These are phyloP conservation scores for Cryptosporidium parvum DNA, from an alignment of 169 alveolate genomes.

Conservation along the genomic window DNA sequence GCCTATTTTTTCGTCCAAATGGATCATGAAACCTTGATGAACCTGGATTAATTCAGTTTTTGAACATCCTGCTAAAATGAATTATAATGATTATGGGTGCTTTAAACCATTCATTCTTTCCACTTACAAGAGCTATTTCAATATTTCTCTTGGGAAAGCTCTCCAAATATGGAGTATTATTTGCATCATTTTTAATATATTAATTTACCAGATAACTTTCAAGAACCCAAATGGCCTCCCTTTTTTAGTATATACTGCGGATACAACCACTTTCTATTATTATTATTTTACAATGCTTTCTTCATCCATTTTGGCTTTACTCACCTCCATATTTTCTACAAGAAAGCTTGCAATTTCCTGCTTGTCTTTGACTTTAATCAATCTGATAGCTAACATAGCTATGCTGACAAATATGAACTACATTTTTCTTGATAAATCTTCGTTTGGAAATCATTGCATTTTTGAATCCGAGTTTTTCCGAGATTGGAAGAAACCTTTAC, in stretches of 20 bases:
- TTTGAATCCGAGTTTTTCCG: conserved; percentile 24
- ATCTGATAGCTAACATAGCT: conserved; percentile 6
- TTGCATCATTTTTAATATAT: conserved; percentile 1
- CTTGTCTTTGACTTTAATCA: conserved; percentile 9
- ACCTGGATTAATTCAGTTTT: neutral
- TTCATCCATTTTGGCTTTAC: conserved; percentile 23
- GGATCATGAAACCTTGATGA: neutral
- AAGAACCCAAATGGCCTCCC: conserved; percentile 10
- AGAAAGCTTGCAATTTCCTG: conserved; percentile 60
- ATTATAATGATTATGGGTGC: neutral
- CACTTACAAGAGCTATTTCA: conserved; percentile 24
- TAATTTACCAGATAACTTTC: conserved; percentile 19
- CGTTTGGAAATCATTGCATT: conserved; percentile 37
- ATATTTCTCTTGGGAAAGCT: conserved; percentile 28
- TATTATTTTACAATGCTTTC: conserved; percentile 17
- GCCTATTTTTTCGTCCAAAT: neutral
- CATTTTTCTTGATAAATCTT: conserved; percentile 13
- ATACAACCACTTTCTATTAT: neutral
- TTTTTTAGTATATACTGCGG: conserved; percentile 19
- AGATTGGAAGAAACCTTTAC: conserved; percentile 44
- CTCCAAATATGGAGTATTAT: conserved; percentile 51
- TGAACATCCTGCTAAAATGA: conserved; percentile 7
- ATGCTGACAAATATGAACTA: neutral
- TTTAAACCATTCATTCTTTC: conserved; percentile 34
- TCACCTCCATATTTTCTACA: conserved; percentile 11